A percentile compares a stretch with the other conserved stretches of the same genome.
These are phyloP conservation scores for Penicillium soppii DNA, from an alignment of 495 filamentous ascomycete genomes.

Conservation along the genomic window DNA sequence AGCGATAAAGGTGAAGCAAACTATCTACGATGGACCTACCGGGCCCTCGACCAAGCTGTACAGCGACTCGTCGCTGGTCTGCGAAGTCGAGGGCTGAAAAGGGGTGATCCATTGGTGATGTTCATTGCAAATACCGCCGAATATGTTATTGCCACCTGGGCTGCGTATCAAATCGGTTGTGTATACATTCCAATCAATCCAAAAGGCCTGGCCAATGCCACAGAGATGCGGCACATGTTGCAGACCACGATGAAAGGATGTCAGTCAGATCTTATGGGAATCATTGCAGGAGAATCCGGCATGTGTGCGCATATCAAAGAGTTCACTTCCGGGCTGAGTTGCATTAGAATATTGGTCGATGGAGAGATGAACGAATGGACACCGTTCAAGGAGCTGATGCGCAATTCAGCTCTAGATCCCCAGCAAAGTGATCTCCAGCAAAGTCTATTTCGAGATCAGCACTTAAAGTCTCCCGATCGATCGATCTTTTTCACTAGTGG, in stretches of 20 bases:
- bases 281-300: constrained; percentile 7
- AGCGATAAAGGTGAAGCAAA: not conserved
- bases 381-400: constrained; percentile 10
- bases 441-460: not conserved
- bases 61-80: constrained; percentile 10
- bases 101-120: constrained; percentile 10
- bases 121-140: constrained; percentile 17
- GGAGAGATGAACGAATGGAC: constrained; percentile 12
- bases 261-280: not conserved
- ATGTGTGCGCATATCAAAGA: constrained; percentile 9
- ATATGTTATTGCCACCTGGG: constrained; percentile 19
- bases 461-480: not conserved
- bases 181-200: constrained; percentile 20
- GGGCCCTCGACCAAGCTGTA: constrained; percentile 7
- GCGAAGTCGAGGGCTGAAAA: not conserved
- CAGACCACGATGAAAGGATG: constrained; percentile 5
- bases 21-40: constrained; percentile 21
- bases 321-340: constrained; percentile 3
- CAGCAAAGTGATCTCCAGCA: too few species aligned
- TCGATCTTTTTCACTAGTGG: constrained; percentile 42
- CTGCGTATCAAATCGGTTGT: constrained; percentile 18
- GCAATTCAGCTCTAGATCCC: not conserved
- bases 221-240: constrained; percentile 19
- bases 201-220: constrained; percentile 1
- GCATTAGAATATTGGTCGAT: constrained; percentile 12